Evolutionary conservation across 768 basidiomycete genomes (phyloP).

Genomic region (Crucibulum laeve): DNA sequence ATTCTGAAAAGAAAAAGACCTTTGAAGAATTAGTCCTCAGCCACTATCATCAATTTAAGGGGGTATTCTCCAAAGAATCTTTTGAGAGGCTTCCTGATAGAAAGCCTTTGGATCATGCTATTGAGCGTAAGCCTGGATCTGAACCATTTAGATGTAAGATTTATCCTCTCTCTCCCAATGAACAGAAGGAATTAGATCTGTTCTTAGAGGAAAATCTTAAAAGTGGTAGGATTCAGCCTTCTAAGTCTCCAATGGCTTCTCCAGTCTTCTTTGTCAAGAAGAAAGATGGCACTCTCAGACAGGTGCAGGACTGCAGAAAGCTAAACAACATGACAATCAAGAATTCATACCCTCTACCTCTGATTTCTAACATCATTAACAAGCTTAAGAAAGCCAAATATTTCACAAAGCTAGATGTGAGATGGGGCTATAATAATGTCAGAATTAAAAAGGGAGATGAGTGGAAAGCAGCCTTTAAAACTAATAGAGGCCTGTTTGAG

Average conservation of each 20-base stretch:
- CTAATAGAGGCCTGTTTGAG: slow-evolving; percentile 27
- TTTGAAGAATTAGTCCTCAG: neutral
- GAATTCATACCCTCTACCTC: slow-evolving; percentile 27
- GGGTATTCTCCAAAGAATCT: neutral
- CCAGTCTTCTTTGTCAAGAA: slow-evolving; percentile 20
- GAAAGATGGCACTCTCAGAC: slow-evolving; percentile 15
- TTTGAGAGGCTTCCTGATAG: neutral
- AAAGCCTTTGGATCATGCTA: slow-evolving; percentile 26
- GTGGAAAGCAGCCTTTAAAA: slow-evolving; percentile 39
- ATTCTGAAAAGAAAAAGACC: neutral
- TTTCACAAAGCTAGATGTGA: slow-evolving; percentile 35
- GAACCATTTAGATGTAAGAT: slow-evolving; percentile 17
- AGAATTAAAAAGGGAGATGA: slow-evolving; percentile 36
- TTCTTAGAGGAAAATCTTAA: slow-evolving; percentile 19
- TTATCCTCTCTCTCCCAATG: slow-evolving; percentile 12
- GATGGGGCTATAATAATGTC: slow-evolving; percentile 36
- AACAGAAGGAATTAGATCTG: slow-evolving; percentile 16
- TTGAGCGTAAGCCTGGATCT: slow-evolving; percentile 24
- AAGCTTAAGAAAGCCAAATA: slow-evolving; percentile 14
- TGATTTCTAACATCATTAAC: slow-evolving; percentile 26
- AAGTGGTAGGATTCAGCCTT: slow-evolving; percentile 22
- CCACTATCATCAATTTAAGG: neutral
- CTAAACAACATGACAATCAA: slow-evolving; percentile 28
- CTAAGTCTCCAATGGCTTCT: slow-evolving; percentile 13
- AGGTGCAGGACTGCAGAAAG: slow-evolving; percentile 23